Evolutionary conservation across 352 stramenopile genomes (phyloP).

Genomic region (Phytophthora fragariaefolia): DNA sequence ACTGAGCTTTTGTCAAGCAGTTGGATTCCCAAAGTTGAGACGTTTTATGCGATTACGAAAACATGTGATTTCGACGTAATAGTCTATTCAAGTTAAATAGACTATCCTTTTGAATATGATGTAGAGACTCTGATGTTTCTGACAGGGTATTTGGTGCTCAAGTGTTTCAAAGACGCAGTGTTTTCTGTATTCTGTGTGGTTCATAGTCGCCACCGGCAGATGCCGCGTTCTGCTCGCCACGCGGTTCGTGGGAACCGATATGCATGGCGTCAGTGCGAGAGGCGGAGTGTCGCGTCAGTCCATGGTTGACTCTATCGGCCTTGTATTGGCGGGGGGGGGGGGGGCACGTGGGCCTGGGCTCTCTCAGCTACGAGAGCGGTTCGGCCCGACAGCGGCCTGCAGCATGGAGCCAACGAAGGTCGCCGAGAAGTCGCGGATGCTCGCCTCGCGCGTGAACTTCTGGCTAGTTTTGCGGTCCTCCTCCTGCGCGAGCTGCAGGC

Average conservation of each 20-base stretch:
- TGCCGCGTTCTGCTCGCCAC: slow-evolving; percentile 19
- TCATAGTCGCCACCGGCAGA: slow-evolving; percentile 18
- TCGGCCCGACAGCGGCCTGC: slow-evolving; percentile 36
- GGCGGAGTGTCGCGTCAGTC: slow-evolving; percentile 27
- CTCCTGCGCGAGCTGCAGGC: slow-evolving; percentile 57
- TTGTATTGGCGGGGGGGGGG: neutral
- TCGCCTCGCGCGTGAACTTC: slow-evolving; percentile 30
- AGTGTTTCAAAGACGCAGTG: no score
- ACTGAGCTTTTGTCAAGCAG: no score
- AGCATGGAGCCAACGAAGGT: slow-evolving; percentile 55
- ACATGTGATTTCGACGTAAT: no score
- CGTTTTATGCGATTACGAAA: no score
- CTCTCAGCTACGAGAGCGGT: slow-evolving; percentile 4
- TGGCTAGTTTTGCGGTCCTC: slow-evolving; percentile 55
- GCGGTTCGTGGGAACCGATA: slow-evolving; percentile 27
- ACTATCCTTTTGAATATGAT: no score
- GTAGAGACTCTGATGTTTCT: no score
- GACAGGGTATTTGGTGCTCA: no score
- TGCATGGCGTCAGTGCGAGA: slow-evolving; percentile 28
- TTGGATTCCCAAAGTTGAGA: no score
- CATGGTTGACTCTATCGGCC: slow-evolving; percentile 16
- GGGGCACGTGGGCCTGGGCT: neutral
- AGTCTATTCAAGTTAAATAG: no score
- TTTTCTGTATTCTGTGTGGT: neutral
- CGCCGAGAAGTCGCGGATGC: slow-evolving; percentile 54